Base-by-base conservation (phyloP, 495 filamentous ascomycete genomes). In the Rhypophila decipiens region DNA sequence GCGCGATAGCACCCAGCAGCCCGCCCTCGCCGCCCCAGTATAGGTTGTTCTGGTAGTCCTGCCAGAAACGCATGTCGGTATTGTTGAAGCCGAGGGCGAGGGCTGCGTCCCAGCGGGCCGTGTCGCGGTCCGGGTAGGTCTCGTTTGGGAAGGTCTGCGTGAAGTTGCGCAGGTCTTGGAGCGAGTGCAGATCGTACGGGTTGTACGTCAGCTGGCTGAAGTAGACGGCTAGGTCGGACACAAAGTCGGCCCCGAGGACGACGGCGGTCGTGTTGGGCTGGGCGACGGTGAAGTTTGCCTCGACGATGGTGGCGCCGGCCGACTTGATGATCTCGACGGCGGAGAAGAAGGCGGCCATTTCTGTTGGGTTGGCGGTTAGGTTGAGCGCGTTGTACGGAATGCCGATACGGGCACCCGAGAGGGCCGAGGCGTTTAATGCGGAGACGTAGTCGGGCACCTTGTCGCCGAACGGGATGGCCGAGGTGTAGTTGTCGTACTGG, bases 331-430 rank as follows among this genome's bases (percentile, higher is more conserved):
- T 59, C 60, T 59, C 36, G 48, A 67, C 62, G 5, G 43, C 52
- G 0, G 44, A 15, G 1, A 54, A 10, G 10, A 55, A n/a, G n/a
- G 56, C 48, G 12, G 55, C 37, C 27, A 31, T 31, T 31, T 31
- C 27, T 7, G 27, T 31, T 31, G 27, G 27, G 27, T 31, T 31
- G 27, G 7, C 27, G 27, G 27, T 31, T 31, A 31, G 27, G 27
- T 9, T 15, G 35, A 11, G 20, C 7, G 58, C 49, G 43, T 74
- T 75, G 24, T 66, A 53, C 1, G 74, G 69, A 1, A 78, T 57
- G 50, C 83, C 84, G 53, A 86, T 84, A 21, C 71, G 74, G 66
- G 80, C 83, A 42, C 83, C 82, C 59, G 78, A 77, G 35, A 87
- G 68, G 42, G 78, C 77, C 50, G 64, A 71, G 63, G 77, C 78